Percentiles rank a stretch among this genome's conserved stretches.
Evolutionary conservation across 1,139 yeast genomes (phyloP).

Genomic region (Kodamaea anthophila): DNA sequence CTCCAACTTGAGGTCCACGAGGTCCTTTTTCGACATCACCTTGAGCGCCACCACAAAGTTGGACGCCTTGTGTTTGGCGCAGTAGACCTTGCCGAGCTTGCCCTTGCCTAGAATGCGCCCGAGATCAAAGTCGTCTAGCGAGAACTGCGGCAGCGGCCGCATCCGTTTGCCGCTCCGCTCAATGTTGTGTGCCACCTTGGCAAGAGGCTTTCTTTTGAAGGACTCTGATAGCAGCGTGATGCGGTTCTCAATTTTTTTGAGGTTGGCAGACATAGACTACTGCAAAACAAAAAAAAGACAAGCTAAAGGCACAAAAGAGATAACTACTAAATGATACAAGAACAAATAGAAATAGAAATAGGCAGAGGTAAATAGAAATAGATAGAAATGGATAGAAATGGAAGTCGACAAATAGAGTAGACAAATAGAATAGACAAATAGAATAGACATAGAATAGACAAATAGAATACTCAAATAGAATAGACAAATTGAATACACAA

Average conservation of each 20-base stretch:
- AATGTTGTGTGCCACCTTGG: conserved; percentile 5
- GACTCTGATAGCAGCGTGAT: conserved; percentile 12
- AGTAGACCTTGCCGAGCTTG: conserved; percentile 86
- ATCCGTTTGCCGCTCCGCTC: conserved; percentile 2
- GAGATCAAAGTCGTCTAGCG: conserved; percentile 68
- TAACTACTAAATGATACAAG: too few relatives aligned
- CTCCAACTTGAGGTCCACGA: conserved; percentile 72
- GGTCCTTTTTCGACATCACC: conserved; percentile 80
- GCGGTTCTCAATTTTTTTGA: conserved; percentile 13
- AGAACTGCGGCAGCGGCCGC: conserved; percentile 4
- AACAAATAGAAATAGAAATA: neutral
- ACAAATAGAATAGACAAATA: neutral
- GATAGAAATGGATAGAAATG: neutral
- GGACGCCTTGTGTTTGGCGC: conserved; percentile 68
- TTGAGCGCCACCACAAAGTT: conserved; percentile 87
- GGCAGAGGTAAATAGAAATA: neutral
- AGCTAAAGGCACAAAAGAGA: too few relatives aligned
- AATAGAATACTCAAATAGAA: neutral
- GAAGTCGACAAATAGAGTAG: neutral
- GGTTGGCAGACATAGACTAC: neutral
- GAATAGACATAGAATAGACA: neutral
- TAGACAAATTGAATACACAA: neutral
- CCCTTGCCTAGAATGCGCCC: conserved; percentile 92
- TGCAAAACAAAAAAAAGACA: too few relatives aligned
- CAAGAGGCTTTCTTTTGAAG: conserved; percentile 14